These are phyloP conservation scores for Euphorbia tirucalli DNA, from an alignment of 345 rosid genomes.

Conservation along the genomic window DNA sequence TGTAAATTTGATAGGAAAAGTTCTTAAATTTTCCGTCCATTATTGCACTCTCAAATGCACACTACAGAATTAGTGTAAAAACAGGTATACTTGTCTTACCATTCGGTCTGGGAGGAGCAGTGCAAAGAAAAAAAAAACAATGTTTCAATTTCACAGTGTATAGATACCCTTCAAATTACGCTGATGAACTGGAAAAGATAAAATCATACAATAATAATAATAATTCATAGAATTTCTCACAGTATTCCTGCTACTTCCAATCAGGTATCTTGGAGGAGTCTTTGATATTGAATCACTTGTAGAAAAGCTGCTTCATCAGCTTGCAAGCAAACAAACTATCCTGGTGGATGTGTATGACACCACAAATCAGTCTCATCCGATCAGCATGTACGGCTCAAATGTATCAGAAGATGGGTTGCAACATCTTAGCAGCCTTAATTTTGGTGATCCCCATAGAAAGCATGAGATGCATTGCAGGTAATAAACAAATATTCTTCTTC, in stretches of 20 bases:
- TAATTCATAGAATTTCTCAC: constrained; percentile 8
- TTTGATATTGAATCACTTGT: constrained; percentile 88
- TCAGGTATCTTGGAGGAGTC: constrained; percentile 92
- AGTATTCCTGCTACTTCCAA: constrained; percentile 17
- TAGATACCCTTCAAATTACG: not conserved
- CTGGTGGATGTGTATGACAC: constrained; percentile 86
- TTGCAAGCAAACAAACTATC: constrained; percentile 91
- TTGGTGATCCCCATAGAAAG: constrained; percentile 92
- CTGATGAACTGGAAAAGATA: constrained; percentile 4
- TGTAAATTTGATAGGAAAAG: constrained; percentile 4
- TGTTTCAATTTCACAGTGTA: not conserved
- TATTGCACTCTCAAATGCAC: not conserved
- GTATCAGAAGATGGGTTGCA: constrained; percentile 53
- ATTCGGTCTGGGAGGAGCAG: not conserved
- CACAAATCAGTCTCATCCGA: constrained; percentile 60
- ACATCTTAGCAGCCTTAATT: constrained; percentile 64
- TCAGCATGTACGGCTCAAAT: constrained; percentile 93
- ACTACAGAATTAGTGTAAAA: not conserved
- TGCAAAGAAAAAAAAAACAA: not conserved
- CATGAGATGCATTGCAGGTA: constrained; percentile 99
- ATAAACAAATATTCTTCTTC: constrained; percentile 13
- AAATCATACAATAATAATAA: not conserved
- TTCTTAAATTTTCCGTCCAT: not conserved
- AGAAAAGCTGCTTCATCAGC: constrained; percentile 92
- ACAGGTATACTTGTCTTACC: not conserved